These are phyloP conservation scores for Phaeotremella fagi DNA, from an alignment of 768 basidiomycete genomes.

Conservation along the genomic window DNA sequence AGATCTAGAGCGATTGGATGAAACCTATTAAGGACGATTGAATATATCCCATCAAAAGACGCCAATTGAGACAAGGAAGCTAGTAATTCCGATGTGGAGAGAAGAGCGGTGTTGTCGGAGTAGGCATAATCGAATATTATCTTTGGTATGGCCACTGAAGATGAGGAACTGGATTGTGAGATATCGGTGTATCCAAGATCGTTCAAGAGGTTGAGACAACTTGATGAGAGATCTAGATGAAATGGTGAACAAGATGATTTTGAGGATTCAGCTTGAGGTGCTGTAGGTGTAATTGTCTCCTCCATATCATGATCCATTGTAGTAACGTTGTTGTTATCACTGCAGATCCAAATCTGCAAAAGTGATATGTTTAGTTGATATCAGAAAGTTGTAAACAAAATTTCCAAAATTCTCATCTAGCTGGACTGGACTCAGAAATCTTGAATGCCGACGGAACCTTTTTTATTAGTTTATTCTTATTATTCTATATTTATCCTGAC, in stretches of 20 bases:
- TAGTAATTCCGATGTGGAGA: conserved; percentile 49
- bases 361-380: too few species aligned
- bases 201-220: not conserved
- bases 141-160: conserved; percentile 5
- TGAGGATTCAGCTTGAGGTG: not conserved
- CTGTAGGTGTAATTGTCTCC: not conserved
- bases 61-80: conserved; percentile 60
- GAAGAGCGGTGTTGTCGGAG: not conserved
- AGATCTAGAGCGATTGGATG: conserved; percentile 74
- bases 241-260: not conserved
- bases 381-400: not conserved
- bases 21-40: conserved; percentile 61
- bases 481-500: not conserved
- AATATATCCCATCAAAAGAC: conserved; percentile 60
- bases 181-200: conserved; percentile 10
- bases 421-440: conserved; percentile 1
- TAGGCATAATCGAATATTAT: conserved; percentile 21
- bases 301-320: too few species aligned
- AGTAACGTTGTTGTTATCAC: too few species aligned
- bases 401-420: not conserved
- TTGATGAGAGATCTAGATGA: not conserved
- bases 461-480: not conserved
- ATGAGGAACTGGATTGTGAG: not conserved
- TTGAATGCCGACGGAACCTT: not conserved
- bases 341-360: too few species aligned